These are phyloP conservation scores for Talaromyces piceae DNA, from an alignment of 2,329 filamentous ascomycete genomes.

Conservation along the genomic window DNA sequence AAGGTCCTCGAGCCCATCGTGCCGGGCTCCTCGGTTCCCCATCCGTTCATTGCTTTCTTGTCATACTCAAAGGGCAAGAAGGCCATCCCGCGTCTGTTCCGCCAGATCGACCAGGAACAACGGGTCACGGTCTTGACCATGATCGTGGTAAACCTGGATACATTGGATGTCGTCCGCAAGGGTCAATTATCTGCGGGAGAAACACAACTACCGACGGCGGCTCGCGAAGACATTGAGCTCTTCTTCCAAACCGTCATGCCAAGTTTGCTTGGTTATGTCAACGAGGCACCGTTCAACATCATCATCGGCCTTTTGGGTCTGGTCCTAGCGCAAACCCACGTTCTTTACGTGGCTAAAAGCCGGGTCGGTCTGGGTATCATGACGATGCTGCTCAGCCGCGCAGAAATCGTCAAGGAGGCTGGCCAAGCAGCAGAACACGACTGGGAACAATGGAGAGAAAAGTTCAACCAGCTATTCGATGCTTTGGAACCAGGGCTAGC, in stretches of 20 bases:
- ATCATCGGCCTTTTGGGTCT: constrained; percentile 84
- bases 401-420: constrained; percentile 84
- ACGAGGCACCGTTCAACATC: constrained; percentile 82
- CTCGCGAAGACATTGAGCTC: constrained; percentile 86
- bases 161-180: constrained; percentile 78
- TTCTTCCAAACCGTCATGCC: constrained; percentile 87
- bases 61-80: constrained; percentile 96
- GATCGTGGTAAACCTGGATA: constrained; percentile 88
- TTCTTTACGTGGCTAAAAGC: constrained; percentile 76
- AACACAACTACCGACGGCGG: constrained; percentile 61
- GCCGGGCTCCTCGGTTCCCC: constrained; percentile 58
- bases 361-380: constrained; percentile 83
- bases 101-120: constrained; percentile 84
- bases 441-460: constrained; percentile 74
- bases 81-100: constrained; percentile 88
- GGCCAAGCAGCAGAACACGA: constrained; percentile 62
- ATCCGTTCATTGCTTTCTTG: constrained; percentile 94
- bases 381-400: constrained; percentile 88
- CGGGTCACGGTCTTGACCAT: constrained; percentile 89
- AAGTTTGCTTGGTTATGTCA: constrained; percentile 80
- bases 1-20: constrained; percentile 92
- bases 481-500: constrained; percentile 74
- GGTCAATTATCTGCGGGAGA: constrained; percentile 69
- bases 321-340: constrained; percentile 71
- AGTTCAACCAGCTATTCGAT: constrained; percentile 84